Evolutionary conservation across 2,329 filamentous ascomycete genomes (phyloP), one percentile per base, ranked within the genome.

Genomic region (Elsinoe arachidis): DNA sequence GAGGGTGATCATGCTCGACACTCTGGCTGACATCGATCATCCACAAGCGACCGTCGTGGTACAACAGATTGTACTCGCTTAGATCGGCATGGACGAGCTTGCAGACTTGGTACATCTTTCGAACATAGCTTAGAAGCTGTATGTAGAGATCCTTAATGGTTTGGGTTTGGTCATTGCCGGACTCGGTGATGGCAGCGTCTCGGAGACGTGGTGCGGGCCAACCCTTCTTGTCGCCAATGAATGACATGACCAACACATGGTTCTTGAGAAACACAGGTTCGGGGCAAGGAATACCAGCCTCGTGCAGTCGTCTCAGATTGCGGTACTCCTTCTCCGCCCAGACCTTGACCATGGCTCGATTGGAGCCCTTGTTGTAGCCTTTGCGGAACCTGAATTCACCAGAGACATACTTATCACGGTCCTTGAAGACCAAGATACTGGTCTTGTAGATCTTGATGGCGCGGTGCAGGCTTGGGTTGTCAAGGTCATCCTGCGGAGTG

Each of bases 371-470:
- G 74, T 92, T 93, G 69, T 92, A 93, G 52, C 92, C 92, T 61
- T 84, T 80, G 64, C 89, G 83, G 78, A 99, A 99, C 21, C 93
- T 81, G 73, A 91, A 90, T 73, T 99, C 93, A 63, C 93, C 93
- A 0, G 87, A 87, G 61, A 99, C 93, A 72, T 99, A 99, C 67
- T 90, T 87, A 73, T 96, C 91, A 59, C 93, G 83, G 73, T 99
- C 93, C 75, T 97, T 97, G 83, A 99, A 99, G 21, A 95, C 90
- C 33, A 99, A 77, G 62, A 99, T 99, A 56, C 88, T 88, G 6
- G 93, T 99, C 80, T 99, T 99, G 82, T 99, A 99, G 53, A 99
- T 89, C 75, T 99, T 99, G 78, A 97, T 90, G 11, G 93, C 93
- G 51, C 90, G 83, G 67, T 96, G 89, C 0, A 84, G 73, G 0